phyloP scores from a whole-genome alignment of 306 rosid species.

The Myrica gale region DNA sequence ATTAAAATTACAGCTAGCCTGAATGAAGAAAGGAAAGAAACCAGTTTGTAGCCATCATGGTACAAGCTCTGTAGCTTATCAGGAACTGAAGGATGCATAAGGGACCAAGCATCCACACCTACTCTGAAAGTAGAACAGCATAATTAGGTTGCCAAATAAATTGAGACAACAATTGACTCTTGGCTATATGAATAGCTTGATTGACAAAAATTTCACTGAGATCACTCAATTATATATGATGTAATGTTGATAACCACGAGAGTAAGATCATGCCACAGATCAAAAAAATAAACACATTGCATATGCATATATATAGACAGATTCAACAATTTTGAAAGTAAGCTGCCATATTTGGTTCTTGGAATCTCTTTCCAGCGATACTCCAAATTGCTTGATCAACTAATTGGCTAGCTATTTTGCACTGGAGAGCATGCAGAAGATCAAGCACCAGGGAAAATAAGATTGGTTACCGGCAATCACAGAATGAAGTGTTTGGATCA shows the following conservation, averaged over 20 bases:
- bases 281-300: not conserved
- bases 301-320: not conserved
- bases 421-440: not conserved
- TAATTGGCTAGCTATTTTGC: not conserved
- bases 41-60: constrained; percentile 90
- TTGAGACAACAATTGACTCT: not conserved
- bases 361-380: no score
- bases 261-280: not conserved
- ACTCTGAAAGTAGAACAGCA: constrained; percentile 52
- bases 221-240: not conserved
- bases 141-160: constrained; percentile 14
- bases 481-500: not conserved
- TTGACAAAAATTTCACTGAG: not conserved
- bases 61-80: constrained; percentile 75
- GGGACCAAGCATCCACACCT: constrained; percentile 82
- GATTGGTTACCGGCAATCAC: not conserved
- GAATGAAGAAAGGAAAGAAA: constrained; percentile 32
- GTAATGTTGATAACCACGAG: not conserved
- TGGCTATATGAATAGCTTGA: not conserved
- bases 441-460: not conserved
- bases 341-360: not conserved
- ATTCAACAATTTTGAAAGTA: not conserved
- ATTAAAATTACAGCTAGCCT: constrained; percentile 14
- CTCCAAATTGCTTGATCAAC: not conserved
- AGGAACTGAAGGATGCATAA: constrained; percentile 80